These are phyloP conservation scores for Salix viminalis DNA, from an alignment of 345 rosid species.

Conservation along the genomic window DNA sequence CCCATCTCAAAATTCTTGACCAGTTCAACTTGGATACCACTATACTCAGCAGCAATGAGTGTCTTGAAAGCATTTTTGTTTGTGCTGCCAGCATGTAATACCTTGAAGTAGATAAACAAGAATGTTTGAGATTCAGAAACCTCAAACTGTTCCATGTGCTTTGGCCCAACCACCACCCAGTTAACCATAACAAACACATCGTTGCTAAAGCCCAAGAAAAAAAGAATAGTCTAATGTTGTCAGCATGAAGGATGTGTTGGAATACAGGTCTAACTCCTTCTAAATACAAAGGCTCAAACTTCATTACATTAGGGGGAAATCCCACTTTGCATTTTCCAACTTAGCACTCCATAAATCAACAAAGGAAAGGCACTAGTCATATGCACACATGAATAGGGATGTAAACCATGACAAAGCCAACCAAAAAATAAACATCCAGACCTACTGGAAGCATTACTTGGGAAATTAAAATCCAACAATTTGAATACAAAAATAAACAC, in stretches of 20 bases:
- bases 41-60: conserved; percentile 77
- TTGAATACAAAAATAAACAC: neutral
- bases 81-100: conserved; percentile 46
- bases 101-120: conserved; percentile 25
- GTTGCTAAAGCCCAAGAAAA: no score
- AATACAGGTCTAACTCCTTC: no score
- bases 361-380: no score
- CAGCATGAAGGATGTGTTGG: no score
- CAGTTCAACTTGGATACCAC: conserved; percentile 61
- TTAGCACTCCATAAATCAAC: no score
- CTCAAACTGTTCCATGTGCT: neutral
- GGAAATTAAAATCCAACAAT: neutral
- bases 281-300: no score
- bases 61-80: conserved; percentile 65
- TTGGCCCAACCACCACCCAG: no score
- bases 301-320: no score
- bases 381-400: no score
- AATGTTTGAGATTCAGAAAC: neutral
- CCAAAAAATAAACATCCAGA: neutral
- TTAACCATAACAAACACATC: no score
- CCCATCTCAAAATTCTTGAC: conserved; percentile 65
- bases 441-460: neutral
- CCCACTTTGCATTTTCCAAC: no score
- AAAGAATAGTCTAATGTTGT: no score
- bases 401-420: neutral